phyloP scores from a whole-genome alignment of 2,329 filamentous ascomycete genomes.

The Periconia sp. region DNA sequence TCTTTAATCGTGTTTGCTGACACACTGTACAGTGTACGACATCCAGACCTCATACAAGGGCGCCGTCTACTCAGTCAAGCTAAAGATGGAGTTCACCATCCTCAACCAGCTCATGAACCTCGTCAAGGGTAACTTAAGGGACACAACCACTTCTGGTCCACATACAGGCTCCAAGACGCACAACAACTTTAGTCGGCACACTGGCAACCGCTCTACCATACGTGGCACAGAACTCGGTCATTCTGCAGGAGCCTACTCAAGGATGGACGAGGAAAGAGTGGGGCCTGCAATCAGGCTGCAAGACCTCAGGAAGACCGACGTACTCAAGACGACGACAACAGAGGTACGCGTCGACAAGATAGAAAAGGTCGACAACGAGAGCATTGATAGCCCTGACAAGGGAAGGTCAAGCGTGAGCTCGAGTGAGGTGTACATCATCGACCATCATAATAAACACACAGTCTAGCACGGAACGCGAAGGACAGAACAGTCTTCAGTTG shows the following conservation, averaged over 20 bases:
- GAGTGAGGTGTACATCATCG: constrained; percentile 12
- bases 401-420: constrained; percentile 2
- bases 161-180: constrained; percentile 1
- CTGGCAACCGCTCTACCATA: background rate
- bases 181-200: background rate
- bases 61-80: constrained; percentile 51
- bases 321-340: constrained; percentile 26
- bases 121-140: constrained; percentile 14
- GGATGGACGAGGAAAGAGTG: constrained; percentile 18
- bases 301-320: constrained; percentile 12
- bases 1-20: too few relatives aligned
- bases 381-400: background rate
- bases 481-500: too few relatives aligned
- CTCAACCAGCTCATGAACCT: constrained; percentile 47
- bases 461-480: too few relatives aligned
- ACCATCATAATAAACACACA: constrained; percentile 2
- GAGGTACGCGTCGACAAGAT: constrained; percentile 21
- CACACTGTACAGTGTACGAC: constrained; percentile 16
- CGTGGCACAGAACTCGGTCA: constrained; percentile 6
- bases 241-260: constrained; percentile 17
- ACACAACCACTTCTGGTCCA: background rate
- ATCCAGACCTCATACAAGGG: constrained; percentile 42
- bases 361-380: constrained; percentile 12
- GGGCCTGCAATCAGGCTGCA: constrained; percentile 10
- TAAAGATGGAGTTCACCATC: constrained; percentile 61